Evolutionary conservation across 2,329 filamentous ascomycete genomes (phyloP), one percentile per base, ranked within the genome.

Genomic region (Trichoderma sp.): DNA sequence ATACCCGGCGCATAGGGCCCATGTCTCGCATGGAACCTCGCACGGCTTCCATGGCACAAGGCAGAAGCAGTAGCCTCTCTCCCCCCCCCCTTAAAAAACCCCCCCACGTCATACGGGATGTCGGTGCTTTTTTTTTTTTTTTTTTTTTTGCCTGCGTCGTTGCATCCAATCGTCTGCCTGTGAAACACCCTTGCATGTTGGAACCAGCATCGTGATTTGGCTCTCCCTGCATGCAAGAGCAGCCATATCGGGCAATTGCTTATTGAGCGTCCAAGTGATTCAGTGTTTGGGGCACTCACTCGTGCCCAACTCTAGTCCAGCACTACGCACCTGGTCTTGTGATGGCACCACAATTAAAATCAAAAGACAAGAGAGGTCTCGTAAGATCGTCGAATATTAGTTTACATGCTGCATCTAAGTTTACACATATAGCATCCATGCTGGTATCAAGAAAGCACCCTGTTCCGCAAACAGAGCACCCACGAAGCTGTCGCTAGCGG

Each of bases 321-420:
- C 45, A 7, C n/a, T 29, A 22, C 22, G 39, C 25, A 53, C 25
- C 22, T 13, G 53, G 17, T n/a, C 57, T 53, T 15, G 50, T 45
- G 22, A 22, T 39, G 34, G 64, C 19, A 25, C 27, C 22, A 5
- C 29, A 42, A 9, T 34, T 2, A 35, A 19, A 35, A 35, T 52
- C 5, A 9, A 15, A 56, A 56, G 25, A 35, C 25, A 45, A 42
- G 52, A 25, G 19, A 19, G 9, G 45, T 60, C 25, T 63, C 65
- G 34, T 63, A n/a, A 57, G 29, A 63, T 42, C 29, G 27, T 61
- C 52, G 37, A 48, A n/a, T 61, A 67, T 61, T 63, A 63, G 42
- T 52, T 35, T 67, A 56, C 52, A 67, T 63, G 52, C 19, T 67
- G 37, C 65, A 61, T 56, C 57, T 67, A 67, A 59, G n/a, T 63